Conservation (phyloP, 192 early-diverging fungal genomes). For the Coemansia sp. region DNA sequence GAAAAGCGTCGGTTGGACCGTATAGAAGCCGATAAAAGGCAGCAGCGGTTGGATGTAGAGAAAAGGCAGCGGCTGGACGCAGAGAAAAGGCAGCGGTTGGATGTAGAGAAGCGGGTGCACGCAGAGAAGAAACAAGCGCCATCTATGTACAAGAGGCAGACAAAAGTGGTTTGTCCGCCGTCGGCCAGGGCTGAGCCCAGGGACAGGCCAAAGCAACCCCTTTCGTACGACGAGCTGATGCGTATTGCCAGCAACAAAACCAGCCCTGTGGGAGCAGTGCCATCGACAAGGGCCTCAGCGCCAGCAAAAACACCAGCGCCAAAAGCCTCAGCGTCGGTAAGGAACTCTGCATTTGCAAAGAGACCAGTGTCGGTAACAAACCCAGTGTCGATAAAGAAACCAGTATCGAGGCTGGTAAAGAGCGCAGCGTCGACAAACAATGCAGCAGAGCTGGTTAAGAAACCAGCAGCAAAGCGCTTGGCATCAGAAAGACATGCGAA, state of each 20-base stretch:
- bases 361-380: not conserved
- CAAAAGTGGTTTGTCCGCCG: not conserved
- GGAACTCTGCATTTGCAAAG: not conserved
- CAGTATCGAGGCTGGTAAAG: not conserved
- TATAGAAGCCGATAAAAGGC: conserved; percentile 28
- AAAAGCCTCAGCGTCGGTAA: not conserved
- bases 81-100: not conserved
- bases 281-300: not conserved
- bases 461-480: not conserved
- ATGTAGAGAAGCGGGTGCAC: not conserved
- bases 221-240: conserved; percentile 53
- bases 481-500: not conserved
- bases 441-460: not conserved
- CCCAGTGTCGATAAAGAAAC: not conserved
- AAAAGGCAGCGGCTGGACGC: conserved; percentile 18
- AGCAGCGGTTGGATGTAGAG: conserved; percentile 32
- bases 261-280: not conserved
- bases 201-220: not conserved
- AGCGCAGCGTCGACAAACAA: not conserved
- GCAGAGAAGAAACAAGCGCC: not conserved
- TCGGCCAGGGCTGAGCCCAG: not conserved
- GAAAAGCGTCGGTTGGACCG: not conserved
- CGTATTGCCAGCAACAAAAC: conserved; percentile 31
- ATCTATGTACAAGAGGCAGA: not conserved
- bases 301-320: not conserved